phyloP scores from a whole-genome alignment of 2,329 filamentous ascomycete genomes.

The Cercospora nicotianae region DNA sequence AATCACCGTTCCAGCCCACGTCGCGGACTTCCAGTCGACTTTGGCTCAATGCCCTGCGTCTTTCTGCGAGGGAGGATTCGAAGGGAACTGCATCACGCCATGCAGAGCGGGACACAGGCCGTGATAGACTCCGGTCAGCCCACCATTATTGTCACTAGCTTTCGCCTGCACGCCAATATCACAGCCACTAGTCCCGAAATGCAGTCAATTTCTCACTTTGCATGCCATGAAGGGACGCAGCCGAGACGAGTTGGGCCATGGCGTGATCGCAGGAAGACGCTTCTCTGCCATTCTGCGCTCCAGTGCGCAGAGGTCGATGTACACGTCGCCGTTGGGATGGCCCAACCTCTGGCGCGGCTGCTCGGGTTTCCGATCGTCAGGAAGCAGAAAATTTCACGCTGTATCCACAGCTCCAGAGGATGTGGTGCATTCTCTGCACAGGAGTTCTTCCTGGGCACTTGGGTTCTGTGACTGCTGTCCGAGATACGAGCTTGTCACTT shows the following conservation, averaged over 20 bases:
- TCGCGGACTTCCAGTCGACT: background rate
- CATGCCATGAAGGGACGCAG: background rate
- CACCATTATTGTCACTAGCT: background rate
- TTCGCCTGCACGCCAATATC: background rate
- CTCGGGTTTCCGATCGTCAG: background rate
- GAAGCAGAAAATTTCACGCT: background rate
- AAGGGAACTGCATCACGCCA: background rate
- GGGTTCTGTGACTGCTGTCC: background rate
- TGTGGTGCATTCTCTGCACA: background rate
- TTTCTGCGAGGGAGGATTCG: background rate
- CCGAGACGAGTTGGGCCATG: background rate
- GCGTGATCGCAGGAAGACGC: background rate
- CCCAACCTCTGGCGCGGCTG: background rate
- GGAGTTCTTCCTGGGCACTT: background rate
- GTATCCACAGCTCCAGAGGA: background rate
- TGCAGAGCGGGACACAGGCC: background rate
- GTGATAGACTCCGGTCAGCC: background rate
- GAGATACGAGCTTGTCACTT: background rate
- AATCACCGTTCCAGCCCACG: background rate
- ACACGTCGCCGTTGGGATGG: background rate
- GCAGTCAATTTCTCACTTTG: background rate
- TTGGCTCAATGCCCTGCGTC: background rate
- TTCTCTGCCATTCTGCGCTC: background rate
- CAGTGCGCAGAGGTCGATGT: background rate
- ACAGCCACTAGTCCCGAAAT: background rate